Evolutionary conservation across 129 eudicot genomes (phyloP).

Genomic region (Silybum marianum): DNA sequence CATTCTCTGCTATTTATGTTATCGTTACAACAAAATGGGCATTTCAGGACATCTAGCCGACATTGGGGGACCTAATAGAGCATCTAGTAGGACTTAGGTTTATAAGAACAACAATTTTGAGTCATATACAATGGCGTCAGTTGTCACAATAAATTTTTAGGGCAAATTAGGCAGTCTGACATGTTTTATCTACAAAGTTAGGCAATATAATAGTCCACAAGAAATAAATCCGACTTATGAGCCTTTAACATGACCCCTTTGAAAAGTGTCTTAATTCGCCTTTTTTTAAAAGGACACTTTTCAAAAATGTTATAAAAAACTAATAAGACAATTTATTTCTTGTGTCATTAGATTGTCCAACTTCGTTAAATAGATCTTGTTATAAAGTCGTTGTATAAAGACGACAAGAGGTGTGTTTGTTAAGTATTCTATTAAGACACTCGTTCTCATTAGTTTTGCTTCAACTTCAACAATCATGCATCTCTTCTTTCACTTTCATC

Average conservation of each 20-base stretch:
- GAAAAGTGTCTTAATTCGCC: neutral
- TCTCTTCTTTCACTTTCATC: conserved; percentile 17
- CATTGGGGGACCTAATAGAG: no score
- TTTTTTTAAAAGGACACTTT: neutral
- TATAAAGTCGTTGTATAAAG: neutral
- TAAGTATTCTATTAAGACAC: neutral
- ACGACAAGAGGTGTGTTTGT: no score
- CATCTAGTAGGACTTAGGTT: no score
- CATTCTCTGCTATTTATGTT: neutral
- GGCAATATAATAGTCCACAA: neutral
- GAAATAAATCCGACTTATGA: no score
- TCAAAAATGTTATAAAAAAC: neutral
- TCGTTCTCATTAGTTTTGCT: neutral
- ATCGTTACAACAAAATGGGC: no score
- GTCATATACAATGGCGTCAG: no score
- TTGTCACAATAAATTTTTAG: no score
- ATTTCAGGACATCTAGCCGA: no score
- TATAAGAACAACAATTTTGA: no score
- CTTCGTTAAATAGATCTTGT: neutral
- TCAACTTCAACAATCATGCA: neutral
- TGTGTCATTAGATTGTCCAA: neutral
- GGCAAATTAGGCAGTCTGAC: neutral
- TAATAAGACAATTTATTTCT: neutral
- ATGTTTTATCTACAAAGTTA: neutral
- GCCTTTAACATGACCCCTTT: neutral